Evolutionary conservation across 768 basidiomycete species (phyloP).

Genomic region (Phlebiopsis flavidoalba): DNA sequence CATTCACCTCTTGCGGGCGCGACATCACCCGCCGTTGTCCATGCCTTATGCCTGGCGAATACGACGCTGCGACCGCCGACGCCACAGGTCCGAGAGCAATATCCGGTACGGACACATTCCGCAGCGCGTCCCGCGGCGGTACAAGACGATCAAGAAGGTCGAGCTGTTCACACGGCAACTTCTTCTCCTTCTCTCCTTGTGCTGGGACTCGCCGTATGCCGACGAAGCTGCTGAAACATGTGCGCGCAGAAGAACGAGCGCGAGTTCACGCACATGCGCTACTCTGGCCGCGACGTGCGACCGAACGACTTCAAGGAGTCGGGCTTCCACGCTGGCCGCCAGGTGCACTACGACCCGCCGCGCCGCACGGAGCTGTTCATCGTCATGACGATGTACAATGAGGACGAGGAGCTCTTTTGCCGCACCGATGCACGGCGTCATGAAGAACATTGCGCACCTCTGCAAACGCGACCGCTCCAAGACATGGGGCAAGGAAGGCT

Average conservation of each 20-base stretch:
- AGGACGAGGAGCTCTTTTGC: slow-evolving; percentile 85
- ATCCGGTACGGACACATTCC: slow-evolving; percentile 90
- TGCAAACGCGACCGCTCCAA: slow-evolving; percentile 82
- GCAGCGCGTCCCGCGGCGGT: slow-evolving; percentile 79
- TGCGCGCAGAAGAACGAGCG: slow-evolving; percentile 73
- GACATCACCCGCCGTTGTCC: slow-evolving; percentile 23
- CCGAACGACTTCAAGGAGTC: slow-evolving; percentile 84
- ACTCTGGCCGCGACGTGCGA: slow-evolving; percentile 94
- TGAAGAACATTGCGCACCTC: slow-evolving; percentile 88
- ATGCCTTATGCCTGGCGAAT: slow-evolving; percentile 36
- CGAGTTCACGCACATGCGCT: slow-evolving; percentile 95
- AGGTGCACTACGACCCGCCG: slow-evolving; percentile 87
- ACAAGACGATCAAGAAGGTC: slow-evolving; percentile 93
- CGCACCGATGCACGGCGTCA: slow-evolving; percentile 94
- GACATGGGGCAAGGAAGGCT: slow-evolving; percentile 96
- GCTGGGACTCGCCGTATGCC: slow-evolving; percentile 86
- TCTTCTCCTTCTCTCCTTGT: too few species aligned
- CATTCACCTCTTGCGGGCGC: slow-evolving; percentile 53
- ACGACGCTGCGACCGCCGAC: slow-evolving; percentile 29
- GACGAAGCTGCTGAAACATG: slow-evolving; percentile 82
- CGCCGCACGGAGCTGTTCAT: slow-evolving; percentile 92
- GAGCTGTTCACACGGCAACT: slow-evolving; percentile 92
- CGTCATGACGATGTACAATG: slow-evolving; percentile 98
- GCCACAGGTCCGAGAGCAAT: slow-evolving; percentile 41
- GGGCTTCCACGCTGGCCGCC: slow-evolving; percentile 77